Evolutionary conservation across 2,329 filamentous ascomycete species (phyloP).

Genomic region (Pseudogymnoascus sp.): DNA sequence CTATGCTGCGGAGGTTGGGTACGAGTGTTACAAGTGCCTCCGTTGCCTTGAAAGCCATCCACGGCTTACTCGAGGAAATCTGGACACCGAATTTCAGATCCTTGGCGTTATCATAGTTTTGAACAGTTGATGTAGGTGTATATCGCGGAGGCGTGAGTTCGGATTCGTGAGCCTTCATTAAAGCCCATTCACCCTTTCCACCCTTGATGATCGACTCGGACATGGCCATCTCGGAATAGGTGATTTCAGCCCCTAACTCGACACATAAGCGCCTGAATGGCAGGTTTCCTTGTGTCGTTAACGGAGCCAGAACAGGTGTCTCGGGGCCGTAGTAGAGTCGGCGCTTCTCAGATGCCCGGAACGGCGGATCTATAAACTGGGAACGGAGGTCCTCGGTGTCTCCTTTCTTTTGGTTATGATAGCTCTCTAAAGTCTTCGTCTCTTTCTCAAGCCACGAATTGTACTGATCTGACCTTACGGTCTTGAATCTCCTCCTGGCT

Average conservation of each 20-base stretch:
- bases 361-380: constrained; percentile 73
- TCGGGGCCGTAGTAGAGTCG: constrained; percentile 88
- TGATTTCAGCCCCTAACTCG: constrained; percentile 81
- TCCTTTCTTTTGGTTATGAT: constrained; percentile 36
- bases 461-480: constrained; percentile 67
- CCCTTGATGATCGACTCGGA: constrained; percentile 83
- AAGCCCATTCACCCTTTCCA: constrained; percentile 84
- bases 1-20: constrained; percentile 79
- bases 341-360: constrained; percentile 87
- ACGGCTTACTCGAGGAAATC: constrained; percentile 86
- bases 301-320: constrained; percentile 84
- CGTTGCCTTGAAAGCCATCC: constrained; percentile 80
- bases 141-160: constrained; percentile 68
- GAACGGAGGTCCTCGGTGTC: constrained; percentile 65
- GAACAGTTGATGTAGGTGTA: constrained; percentile 38
- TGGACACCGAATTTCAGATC: constrained; percentile 89
- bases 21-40: constrained; percentile 70
- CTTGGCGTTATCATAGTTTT: constrained; percentile 70
- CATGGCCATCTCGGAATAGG: constrained; percentile 98
- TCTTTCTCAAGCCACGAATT: constrained; percentile 69
- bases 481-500: constrained; percentile 60
- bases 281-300: constrained; percentile 94
- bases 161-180: constrained; percentile 84
- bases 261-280: constrained; percentile 88
- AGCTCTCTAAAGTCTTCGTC: constrained; percentile 39